Evolutionary conservation across 2,329 filamentous ascomycete species (phyloP).

Genomic region (Trichoderma breve): DNA sequence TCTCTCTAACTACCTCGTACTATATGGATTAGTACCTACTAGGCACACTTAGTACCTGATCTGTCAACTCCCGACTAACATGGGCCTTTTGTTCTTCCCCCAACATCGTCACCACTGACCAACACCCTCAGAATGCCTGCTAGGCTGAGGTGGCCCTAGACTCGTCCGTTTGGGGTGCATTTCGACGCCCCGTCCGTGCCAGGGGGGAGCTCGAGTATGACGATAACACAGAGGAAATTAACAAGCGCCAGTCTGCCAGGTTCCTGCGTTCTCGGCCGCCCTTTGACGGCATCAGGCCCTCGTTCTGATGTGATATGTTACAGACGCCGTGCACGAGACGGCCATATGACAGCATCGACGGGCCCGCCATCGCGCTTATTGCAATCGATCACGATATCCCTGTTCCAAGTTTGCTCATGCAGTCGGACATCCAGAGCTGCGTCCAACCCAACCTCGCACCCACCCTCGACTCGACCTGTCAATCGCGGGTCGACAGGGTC

Average conservation of each 20-base stretch:
- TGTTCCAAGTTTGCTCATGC: background rate
- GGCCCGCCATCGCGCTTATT: background rate
- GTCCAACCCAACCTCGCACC: background rate
- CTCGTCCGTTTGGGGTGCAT: slow-evolving; percentile 12
- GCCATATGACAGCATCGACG: background rate
- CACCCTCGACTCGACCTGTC: background rate
- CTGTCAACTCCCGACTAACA: background rate
- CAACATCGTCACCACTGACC: background rate
- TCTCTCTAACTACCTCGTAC: no score
- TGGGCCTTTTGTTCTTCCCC: background rate
- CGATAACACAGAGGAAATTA: slow-evolving; percentile 17
- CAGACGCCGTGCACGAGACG: background rate
- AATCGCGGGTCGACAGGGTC: background rate
- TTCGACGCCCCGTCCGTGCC: slow-evolving; percentile 2
- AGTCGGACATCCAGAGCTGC: background rate
- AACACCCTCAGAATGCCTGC: background rate
- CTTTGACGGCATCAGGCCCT: background rate
- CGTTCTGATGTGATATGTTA: slow-evolving; percentile 2
- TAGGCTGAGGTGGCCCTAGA: background rate
- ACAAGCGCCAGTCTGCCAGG: background rate
- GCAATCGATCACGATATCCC: slow-evolving; percentile 13
- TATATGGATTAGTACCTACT: no score
- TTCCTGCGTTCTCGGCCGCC: slow-evolving; percentile 1
- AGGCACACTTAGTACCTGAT: background rate
- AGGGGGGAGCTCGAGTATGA: background rate